phyloP scores from a whole-genome alignment of 805 yeast genomes.

The Nakazawaea wyomingensis region DNA sequence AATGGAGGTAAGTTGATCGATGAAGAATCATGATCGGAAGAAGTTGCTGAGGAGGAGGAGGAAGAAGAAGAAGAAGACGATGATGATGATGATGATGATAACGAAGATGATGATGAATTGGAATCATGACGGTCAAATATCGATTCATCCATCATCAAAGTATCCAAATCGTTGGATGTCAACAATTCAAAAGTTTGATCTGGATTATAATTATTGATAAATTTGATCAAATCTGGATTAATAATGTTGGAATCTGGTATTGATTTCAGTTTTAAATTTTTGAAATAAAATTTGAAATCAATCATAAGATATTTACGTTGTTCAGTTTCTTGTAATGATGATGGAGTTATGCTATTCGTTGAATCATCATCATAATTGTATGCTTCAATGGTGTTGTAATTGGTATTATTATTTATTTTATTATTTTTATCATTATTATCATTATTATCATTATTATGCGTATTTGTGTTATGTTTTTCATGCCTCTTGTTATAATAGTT shows the following conservation, averaged over 20 bases:
- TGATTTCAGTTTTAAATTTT: slow-evolving; percentile 50
- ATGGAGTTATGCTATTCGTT: neutral
- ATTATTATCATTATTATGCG: too few relatives aligned
- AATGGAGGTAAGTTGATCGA: slow-evolving; percentile 26
- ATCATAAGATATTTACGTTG: slow-evolving; percentile 52
- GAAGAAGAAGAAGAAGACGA: too few relatives aligned
- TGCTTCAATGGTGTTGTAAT: slow-evolving; percentile 11
- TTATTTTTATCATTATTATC: slow-evolving; percentile 15
- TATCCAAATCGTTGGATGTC: slow-evolving; percentile 18
- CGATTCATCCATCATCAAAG: slow-evolving; percentile 23
- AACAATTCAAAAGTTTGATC: slow-evolving; percentile 26
- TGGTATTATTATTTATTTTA: slow-evolving; percentile 17
- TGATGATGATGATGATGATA: too few relatives aligned
- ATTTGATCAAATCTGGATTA: slow-evolving; percentile 52
- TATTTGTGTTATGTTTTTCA: too few relatives aligned
- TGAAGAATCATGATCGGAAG: neutral
- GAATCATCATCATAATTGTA: slow-evolving; percentile 26
- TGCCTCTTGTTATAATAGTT: neutral
- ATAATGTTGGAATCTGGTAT: slow-evolving; percentile 33
- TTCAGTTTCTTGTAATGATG: neutral
- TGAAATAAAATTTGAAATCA: slow-evolving; percentile 60
- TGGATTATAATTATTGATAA: slow-evolving; percentile 39
- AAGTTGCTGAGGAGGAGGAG: too few relatives aligned
- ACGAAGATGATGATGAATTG: too few relatives aligned
- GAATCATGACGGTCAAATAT: slow-evolving; percentile 20